Percentiles rank a stretch among this genome's conserved stretches.
Conservation (phyloP, 1,284 basidiomycete genomes). For the Ceratorhiza oryzae-sativae region DNA sequence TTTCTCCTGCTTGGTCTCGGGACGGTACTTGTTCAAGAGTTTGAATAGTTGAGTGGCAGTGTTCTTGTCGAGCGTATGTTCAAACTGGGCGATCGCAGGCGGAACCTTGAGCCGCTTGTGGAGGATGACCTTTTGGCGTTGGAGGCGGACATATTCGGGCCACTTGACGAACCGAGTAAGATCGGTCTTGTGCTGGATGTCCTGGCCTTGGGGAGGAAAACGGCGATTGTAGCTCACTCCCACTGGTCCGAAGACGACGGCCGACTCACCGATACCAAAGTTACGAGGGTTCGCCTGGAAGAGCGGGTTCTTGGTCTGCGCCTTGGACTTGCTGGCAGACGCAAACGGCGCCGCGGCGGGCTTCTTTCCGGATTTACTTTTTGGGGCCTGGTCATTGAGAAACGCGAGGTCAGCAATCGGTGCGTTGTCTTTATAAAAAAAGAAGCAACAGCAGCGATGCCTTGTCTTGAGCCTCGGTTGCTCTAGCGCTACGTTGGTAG, state of each 20-base stretch:
- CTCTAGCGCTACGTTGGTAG: conserved; percentile 34
- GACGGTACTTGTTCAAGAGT: conserved; percentile 95
- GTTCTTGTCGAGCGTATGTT: conserved; percentile 99
- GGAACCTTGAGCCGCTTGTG: conserved; percentile 99
- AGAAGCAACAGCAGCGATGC: conserved; percentile 21
- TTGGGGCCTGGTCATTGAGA: conserved; percentile 87
- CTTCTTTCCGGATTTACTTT: conserved; percentile 76
- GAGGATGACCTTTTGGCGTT: conserved; percentile 98
- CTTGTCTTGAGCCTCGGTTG: conserved; percentile 36
- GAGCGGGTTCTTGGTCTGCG: conserved; percentile 90
- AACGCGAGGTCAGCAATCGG: conserved; percentile 26
- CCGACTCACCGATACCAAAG: conserved; percentile 91
- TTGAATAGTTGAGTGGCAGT: conserved; percentile 98
- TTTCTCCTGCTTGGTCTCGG: conserved; percentile 97
- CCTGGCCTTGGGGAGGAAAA: conserved; percentile 72
- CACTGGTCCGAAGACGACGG: not conserved
- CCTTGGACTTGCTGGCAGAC: conserved; percentile 76
- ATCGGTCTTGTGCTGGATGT: conserved; percentile 90
- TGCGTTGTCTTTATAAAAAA: conserved; percentile 11
- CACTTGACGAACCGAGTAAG: conserved; percentile 99
- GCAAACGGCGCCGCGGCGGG: conserved; percentile 78
- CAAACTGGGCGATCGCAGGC: conserved; percentile 97
- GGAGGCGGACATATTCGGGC: conserved; percentile 98
- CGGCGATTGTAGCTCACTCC: not conserved
- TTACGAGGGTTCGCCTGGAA: conserved; percentile 91